Evolutionary conservation across 306 rosid species (phyloP).

Genomic region (Quercus wislizeni): DNA sequence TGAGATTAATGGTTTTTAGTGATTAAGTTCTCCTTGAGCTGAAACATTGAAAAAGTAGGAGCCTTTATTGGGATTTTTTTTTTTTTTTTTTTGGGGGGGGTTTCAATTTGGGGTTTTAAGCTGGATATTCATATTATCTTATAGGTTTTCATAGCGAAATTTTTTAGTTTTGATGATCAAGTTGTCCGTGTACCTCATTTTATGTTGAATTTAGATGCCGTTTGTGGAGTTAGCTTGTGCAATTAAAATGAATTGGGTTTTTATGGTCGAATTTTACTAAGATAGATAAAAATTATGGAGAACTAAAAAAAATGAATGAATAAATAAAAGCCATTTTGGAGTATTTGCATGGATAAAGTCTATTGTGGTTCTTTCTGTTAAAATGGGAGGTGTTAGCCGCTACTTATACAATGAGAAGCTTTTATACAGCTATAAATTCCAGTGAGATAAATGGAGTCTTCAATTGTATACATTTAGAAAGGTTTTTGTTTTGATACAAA

Average conservation of each 20-base stretch:
- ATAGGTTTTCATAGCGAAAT: neutral
- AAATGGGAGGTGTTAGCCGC: neutral
- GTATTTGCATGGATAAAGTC: neutral
- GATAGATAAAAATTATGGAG: neutral
- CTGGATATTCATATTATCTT: neutral
- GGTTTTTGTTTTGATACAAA: neutral
- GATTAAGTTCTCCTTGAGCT: neutral
- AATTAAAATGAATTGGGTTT: neutral
- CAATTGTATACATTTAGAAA: neutral
- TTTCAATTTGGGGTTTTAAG: neutral
- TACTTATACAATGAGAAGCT: neutral
- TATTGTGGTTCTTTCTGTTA: neutral
- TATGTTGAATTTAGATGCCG: neutral
- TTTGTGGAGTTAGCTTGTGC: neutral
- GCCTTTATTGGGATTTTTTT: neutral
- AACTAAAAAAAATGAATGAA: neutral
- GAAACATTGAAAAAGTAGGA: conserved; percentile 20
- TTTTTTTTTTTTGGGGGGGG: neutral
- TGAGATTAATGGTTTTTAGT: neutral
- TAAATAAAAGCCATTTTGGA: neutral
- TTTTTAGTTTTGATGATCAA: neutral
- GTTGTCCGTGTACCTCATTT: neutral
- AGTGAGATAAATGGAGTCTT: neutral
- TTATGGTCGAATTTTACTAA: neutral
- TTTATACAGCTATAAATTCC: neutral